Conservation (phyloP, 2,329 filamentous ascomycete species). For the Simplicillium aogashimaense region DNA sequence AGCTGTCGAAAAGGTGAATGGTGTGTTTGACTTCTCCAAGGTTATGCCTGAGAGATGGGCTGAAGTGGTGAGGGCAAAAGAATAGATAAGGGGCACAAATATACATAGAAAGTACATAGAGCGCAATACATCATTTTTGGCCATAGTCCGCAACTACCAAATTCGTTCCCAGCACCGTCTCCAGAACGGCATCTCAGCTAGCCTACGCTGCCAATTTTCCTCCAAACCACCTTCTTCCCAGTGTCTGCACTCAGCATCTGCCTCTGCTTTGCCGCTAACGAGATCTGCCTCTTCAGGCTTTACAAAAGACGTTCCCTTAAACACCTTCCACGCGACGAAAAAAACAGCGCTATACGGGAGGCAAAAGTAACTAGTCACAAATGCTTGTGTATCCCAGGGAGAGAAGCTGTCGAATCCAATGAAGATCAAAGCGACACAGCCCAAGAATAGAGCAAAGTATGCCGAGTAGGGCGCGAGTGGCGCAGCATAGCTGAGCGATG, state of each 20-base stretch:
- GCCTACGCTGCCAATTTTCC: conserved; percentile 27
- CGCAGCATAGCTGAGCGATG: conserved; percentile 38
- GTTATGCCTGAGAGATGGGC: conserved; percentile 48
- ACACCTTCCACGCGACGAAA: conserved; percentile 57
- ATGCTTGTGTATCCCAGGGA: conserved; percentile 36
- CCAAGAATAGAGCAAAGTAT: conserved; percentile 36
- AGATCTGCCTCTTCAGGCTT: conserved; percentile 51
- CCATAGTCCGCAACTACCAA: conserved; percentile 18
- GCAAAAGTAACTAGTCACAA: conserved; percentile 44
- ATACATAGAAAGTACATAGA: no score
- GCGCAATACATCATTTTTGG: no score
- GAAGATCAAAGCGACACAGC: conserved; percentile 39
- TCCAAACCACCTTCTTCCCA: conserved; percentile 36
- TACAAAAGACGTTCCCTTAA: conserved; percentile 49
- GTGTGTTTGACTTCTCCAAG: conserved; percentile 55
- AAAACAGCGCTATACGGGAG: conserved; percentile 42
- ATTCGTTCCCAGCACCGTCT: conserved; percentile 26
- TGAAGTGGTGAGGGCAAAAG: conserved; percentile 9
- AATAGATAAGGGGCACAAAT: no score
- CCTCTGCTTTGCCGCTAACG: conserved; percentile 51
- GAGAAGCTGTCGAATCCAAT: conserved; percentile 47
- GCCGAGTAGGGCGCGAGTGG: conserved; percentile 41
- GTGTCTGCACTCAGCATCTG: conserved; percentile 42
- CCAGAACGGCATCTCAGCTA: conserved; percentile 24
- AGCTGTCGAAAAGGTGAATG: conserved; percentile 67